Evolutionary conservation across 306 rosid genomes (phyloP).

Genomic region (Pterocarpus macrocarpus): DNA sequence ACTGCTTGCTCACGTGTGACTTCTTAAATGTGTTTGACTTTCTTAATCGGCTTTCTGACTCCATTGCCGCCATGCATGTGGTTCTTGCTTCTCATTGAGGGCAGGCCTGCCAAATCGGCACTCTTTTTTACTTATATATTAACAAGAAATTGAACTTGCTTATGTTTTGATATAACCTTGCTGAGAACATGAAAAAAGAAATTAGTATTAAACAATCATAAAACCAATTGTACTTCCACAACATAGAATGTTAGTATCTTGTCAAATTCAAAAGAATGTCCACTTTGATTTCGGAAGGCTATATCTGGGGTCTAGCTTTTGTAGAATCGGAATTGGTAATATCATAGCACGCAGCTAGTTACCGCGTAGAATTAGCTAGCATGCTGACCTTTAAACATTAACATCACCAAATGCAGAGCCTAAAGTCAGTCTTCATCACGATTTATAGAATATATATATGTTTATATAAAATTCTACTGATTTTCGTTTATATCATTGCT

Average conservation of each 20-base stretch:
- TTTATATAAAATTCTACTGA: background rate
- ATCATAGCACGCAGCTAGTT: background rate
- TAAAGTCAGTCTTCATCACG: background rate
- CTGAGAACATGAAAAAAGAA: too few species aligned
- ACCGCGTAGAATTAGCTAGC: background rate
- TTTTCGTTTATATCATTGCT: background rate
- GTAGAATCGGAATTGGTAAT: background rate
- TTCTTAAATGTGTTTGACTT: conserved; percentile 92
- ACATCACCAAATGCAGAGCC: background rate
- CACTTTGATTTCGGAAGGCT: background rate
- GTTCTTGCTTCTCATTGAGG: conserved; percentile 64
- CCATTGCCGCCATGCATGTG: conserved; percentile 75
- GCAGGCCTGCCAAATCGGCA: conserved; percentile 33
- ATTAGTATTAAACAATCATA: background rate
- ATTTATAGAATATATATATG: too few species aligned
- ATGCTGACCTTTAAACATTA: too few species aligned
- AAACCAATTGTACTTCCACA: too few species aligned
- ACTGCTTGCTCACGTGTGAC: conserved; percentile 75
- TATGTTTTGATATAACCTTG: background rate
- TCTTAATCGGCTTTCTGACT: conserved; percentile 59
- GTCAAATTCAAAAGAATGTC: background rate
- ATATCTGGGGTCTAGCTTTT: background rate
- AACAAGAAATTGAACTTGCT: background rate
- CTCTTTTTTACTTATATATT: conserved; percentile 28
- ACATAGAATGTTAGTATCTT: background rate